These are phyloP conservation scores for Curvularia lunata DNA, from an alignment of 2,329 filamentous ascomycete genomes.

Conservation along the genomic window DNA sequence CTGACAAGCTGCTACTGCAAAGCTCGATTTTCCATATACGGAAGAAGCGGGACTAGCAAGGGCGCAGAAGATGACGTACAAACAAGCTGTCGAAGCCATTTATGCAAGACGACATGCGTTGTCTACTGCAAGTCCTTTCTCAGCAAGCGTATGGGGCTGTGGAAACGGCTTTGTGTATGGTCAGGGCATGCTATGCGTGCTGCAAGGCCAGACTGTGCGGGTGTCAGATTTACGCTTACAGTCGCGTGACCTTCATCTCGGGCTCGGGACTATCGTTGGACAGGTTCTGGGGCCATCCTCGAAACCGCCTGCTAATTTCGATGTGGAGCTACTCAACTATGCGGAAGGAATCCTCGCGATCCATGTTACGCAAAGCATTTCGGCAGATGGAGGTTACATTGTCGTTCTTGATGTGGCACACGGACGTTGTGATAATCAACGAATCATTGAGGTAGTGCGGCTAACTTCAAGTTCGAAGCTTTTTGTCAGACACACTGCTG, in stretches of 20 bases:
- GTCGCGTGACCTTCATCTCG: slow-evolving; percentile 19
- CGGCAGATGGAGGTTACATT: slow-evolving; percentile 27
- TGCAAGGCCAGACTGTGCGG: slow-evolving; percentile 60
- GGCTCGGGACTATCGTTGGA: slow-evolving; percentile 28
- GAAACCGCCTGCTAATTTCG: slow-evolving; percentile 49
- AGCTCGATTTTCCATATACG: slow-evolving; percentile 54
- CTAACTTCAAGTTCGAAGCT: slow-evolving; percentile 57
- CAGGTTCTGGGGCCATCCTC: slow-evolving; percentile 11
- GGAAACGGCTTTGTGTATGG: slow-evolving; percentile 68
- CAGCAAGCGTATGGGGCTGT: slow-evolving; percentile 64
- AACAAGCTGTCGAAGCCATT: slow-evolving; percentile 63
- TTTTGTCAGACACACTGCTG: slow-evolving; percentile 69
- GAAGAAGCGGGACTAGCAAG: slow-evolving; percentile 54
- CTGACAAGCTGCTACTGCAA: slow-evolving; percentile 1
- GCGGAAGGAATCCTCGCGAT: slow-evolving; percentile 43
- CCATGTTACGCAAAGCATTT: slow-evolving; percentile 21
- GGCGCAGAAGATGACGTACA: slow-evolving; percentile 52
- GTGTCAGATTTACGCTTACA: slow-evolving; percentile 63
- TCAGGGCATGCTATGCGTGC: slow-evolving; percentile 70
- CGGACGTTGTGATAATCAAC: slow-evolving; percentile 29
- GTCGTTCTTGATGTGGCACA: slow-evolving; percentile 35
- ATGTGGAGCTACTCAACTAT: slow-evolving; percentile 41
- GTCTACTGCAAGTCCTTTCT: slow-evolving; percentile 66
- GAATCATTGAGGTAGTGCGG: slow-evolving; percentile 45
- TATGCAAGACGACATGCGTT: slow-evolving; percentile 68